Evolutionary conservation across 805 yeast genomes (phyloP), one percentile per base, ranked within the genome.

Genomic region (Cyberlindnera mrakii): DNA sequence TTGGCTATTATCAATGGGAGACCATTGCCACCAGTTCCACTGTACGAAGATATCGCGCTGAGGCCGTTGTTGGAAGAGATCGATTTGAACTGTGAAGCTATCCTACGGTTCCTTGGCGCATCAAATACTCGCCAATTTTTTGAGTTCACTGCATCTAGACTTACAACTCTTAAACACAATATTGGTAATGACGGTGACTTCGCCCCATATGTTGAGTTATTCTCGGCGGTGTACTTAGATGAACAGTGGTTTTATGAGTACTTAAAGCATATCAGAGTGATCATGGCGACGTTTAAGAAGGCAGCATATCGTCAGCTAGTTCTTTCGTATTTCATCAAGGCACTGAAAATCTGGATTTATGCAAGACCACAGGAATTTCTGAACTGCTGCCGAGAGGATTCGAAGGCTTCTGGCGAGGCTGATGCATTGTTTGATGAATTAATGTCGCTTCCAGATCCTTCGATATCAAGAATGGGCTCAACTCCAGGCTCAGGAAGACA

Each of bases 321-420:
- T 8, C 60, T 75, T 35, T 61, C 67, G 34, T 77, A 68, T 46
- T 64, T 77, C 36, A 55, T 76, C n/a, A 68, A 70, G 39, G 58
- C 76, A 3, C 49, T 77, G 7, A 61, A 65, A 45, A 59, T 64
- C 33, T 80, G 85, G 84, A 63, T 74, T 3, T 53, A 70, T 42
- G 65, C 77, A 11, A 64, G 77, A 48, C 74, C 81, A 0, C 42
- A 50, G 5, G 79, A 77, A 40, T 77, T 65, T 45, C 40, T 68
- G 15, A 57, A 55, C 20, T 50, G 51, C 19, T 39, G 57, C 4
- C 51, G 49, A 36, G 42, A 45, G 2, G 58, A 50, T 3, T 47
- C 59, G 3, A 46, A 46, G 30, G 50, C 59, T 5, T 33, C 51
- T 3, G 38, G 51, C 23, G 62, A 59, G 38, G 63, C 64, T 6